Base-by-base conservation (phyloP, 2,329 filamentous ascomycete species). In the Bipolaris oryzae region DNA sequence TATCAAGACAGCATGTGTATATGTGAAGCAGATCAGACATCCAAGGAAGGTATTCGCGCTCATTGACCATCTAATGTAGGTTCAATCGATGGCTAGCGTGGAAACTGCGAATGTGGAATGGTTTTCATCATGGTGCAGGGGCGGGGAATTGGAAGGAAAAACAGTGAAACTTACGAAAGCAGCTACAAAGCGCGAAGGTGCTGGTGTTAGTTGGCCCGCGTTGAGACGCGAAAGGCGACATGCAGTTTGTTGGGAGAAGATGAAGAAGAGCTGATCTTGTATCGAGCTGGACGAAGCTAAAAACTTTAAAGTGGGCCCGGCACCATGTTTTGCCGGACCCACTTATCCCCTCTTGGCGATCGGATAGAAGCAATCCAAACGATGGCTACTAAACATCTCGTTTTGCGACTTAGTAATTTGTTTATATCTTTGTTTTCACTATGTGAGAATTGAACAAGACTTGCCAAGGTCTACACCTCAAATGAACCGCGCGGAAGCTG, bases 81-180 rank as follows among this genome's bases (percentile, higher is more conserved):
- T 87, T 88, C 86, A 76, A 72, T 68, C 73, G 79, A 83, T 83
- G 84, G 84, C 87, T 90, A 87, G 82, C 90, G 89, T 90, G 89
- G 87, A 92, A 92, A 92, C 89, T 92, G 89, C 89, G 89, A 92
- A 91, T 90, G 85, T 81, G 85, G 87, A 82, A 84, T 84, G 77
- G 23, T 52, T 87, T 89, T 90, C 87, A 90, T 90, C 88, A 89
- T 87, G 35, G 38, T 48, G 46, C 31, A 34, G 37, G 35, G 25
- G 16, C 5, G 35, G 43, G 33, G n/a, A 9, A 11, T 11, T 5
- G 7, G 18, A 21, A 33, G 10, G 15, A 28, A 5, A 28, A 38
- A 25, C 7, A n/a, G 10, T 21, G 34, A n/a, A 18, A 58, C 55
- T 58, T 58, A 58, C 52, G 34, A 34, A 21, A 50, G 25, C 23